These are phyloP conservation scores for Saccharomycopsis babjevae DNA, from an alignment of 805 yeast genomes.

Conservation along the genomic window DNA sequence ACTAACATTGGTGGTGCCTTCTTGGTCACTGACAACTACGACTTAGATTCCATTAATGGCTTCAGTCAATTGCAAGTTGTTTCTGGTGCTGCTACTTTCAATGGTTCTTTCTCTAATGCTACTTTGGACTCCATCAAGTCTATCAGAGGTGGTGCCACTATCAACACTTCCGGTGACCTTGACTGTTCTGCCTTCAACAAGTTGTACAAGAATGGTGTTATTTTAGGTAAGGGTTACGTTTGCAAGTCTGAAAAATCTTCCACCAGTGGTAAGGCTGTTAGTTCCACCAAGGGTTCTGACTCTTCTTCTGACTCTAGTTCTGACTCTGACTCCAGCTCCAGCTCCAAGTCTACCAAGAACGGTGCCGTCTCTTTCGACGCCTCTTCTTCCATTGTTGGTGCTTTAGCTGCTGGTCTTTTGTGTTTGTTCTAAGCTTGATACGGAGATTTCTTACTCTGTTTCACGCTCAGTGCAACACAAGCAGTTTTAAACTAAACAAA, in stretches of 20 bases:
- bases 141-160: conserved; percentile 86
- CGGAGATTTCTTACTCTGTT: not conserved
- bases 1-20: conserved; percentile 87
- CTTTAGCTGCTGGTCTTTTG: conserved; percentile 39
- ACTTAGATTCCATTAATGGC: conserved; percentile 54
- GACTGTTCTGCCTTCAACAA: conserved; percentile 70
- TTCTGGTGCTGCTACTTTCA: conserved; percentile 79
- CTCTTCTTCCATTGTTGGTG: conserved; percentile 37
- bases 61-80: conserved; percentile 65
- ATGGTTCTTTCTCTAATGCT: conserved; percentile 76
- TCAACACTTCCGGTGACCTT: conserved; percentile 68
- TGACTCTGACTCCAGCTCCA: conserved; percentile 22
- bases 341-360: conserved; percentile 20
- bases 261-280: conserved; percentile 32
- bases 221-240: conserved; percentile 82
- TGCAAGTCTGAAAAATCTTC: conserved; percentile 56
- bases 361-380: conserved; percentile 28
- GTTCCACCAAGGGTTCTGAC: conserved; percentile 22
- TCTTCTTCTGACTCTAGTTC: conserved; percentile 32
- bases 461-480: not conserved
- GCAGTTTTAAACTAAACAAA: not conserved
- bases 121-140: conserved; percentile 60
- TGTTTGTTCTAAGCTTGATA: conserved; percentile 36
- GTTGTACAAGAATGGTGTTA: conserved; percentile 66
- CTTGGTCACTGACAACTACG: conserved; percentile 75